Evolutionary conservation across 108 stramenopile genomes (phyloP).

Genomic region (Nannochloropsis salina): DNA sequence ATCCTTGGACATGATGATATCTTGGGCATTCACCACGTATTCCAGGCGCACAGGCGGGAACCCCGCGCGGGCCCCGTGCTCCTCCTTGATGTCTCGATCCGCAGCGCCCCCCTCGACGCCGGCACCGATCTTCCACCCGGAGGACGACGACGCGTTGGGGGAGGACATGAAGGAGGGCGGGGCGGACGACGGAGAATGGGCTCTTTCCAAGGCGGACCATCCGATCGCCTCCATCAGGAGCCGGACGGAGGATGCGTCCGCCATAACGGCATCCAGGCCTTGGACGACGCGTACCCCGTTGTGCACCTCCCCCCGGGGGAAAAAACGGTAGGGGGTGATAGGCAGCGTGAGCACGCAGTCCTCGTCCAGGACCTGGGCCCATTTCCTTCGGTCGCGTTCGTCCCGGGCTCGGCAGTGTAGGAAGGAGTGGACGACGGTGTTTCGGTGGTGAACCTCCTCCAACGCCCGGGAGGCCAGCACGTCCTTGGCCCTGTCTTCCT

Average conservation of each 20-base stretch:
- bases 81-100: not conserved
- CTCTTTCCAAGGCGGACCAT: not conserved
- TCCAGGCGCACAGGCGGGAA: not conserved
- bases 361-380: constrained; percentile 38
- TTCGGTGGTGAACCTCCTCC: not conserved
- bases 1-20: not conserved
- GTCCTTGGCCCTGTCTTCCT: constrained; percentile 14
- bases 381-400: constrained; percentile 18
- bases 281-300: constrained; percentile 23
- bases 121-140: not conserved
- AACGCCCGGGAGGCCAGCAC: not conserved
- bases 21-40: not conserved
- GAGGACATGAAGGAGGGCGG: not conserved
- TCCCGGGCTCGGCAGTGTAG: not conserved
- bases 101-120: not conserved
- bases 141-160: not conserved
- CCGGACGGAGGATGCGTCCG: constrained; percentile 36
- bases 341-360: constrained; percentile 34
- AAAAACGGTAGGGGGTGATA: constrained; percentile 36
- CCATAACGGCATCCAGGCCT: constrained; percentile 36
- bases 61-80: not conserved
- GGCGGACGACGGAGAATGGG: not conserved
- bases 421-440: constrained; percentile 30
- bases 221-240: constrained; percentile 23
- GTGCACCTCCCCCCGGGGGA: constrained; percentile 32